phyloP scores from a whole-genome alignment of 2,329 filamentous ascomycete genomes.

The Cytospora leucostoma region DNA sequence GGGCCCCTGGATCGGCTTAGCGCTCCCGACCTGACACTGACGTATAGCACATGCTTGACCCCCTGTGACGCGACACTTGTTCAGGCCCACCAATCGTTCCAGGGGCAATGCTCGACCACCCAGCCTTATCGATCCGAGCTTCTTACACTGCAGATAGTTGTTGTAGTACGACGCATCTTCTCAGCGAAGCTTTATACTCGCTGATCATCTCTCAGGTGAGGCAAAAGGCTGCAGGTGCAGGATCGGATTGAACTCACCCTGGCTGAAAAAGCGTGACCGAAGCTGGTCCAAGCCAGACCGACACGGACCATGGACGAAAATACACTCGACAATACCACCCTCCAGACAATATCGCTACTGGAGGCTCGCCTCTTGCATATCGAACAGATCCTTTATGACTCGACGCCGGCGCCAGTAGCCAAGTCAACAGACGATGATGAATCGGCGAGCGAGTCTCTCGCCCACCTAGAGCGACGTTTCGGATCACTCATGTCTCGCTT shows the following conservation, averaged over 20 bases:
- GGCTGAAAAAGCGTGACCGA: neutral
- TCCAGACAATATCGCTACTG: conserved; percentile 57
- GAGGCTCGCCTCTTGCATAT: conserved; percentile 61
- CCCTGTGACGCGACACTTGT: neutral
- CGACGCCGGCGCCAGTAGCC: conserved; percentile 40
- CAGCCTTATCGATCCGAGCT: conserved; percentile 2
- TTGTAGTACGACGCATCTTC: too few relatives aligned
- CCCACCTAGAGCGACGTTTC: conserved; percentile 57
- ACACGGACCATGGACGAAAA: conserved; percentile 30
- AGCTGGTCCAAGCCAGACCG: neutral
- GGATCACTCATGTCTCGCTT: conserved; percentile 50
- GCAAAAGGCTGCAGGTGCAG: neutral
- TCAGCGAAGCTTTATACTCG: too few relatives aligned
- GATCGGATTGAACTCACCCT: neutral
- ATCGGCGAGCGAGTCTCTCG: conserved; percentile 48
- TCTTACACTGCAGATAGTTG: conserved; percentile 12
- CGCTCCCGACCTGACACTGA: conserved; percentile 12
- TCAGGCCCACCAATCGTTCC: conserved; percentile 17
- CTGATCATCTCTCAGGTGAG: neutral
- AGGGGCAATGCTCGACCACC: neutral
- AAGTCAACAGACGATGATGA: conserved; percentile 25
- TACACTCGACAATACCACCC: conserved; percentile 53
- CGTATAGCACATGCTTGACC: neutral
- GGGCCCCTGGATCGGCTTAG: conserved; percentile 19
- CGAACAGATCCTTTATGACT: conserved; percentile 60